phyloP scores from a whole-genome alignment of 2,329 filamentous ascomycete species.

The Cyphellophora europaea region DNA sequence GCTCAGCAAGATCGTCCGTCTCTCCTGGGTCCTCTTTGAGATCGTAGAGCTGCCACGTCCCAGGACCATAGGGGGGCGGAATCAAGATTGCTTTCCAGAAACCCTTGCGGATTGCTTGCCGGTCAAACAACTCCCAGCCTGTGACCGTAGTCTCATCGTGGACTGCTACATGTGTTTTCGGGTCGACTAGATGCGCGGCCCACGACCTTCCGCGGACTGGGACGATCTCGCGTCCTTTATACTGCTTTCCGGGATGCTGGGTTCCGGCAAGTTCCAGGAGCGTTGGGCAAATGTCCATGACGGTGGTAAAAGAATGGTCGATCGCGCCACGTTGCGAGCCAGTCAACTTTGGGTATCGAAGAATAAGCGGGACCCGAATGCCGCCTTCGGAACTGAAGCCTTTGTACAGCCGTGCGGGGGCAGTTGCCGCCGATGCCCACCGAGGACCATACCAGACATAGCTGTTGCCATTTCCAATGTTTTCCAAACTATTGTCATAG shows the following conservation, averaged over 20 bases:
- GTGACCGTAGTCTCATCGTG: constrained; percentile 20
- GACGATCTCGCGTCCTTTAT: constrained; percentile 23
- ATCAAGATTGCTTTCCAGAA: constrained; percentile 86
- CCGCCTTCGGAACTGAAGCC: constrained; percentile 20
- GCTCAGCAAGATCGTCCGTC: constrained; percentile 56
- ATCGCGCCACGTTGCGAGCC: constrained; percentile 21
- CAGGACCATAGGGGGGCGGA: constrained; percentile 49
- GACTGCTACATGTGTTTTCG: constrained; percentile 5
- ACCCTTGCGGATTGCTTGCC: constrained; percentile 60
- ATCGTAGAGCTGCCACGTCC: constrained; percentile 63
- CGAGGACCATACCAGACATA: constrained; percentile 29
- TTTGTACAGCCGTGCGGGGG: constrained; percentile 21
- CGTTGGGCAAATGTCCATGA: constrained; percentile 29
- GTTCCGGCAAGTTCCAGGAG: constrained; percentile 26
- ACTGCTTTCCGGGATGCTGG: constrained; percentile 21
- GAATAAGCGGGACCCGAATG: constrained; percentile 20
- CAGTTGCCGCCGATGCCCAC: constrained; percentile 24
- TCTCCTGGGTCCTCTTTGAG: constrained; percentile 66
- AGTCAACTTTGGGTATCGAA: constrained; percentile 9
- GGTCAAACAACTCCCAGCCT: constrained; percentile 28
- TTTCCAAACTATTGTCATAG: constrained; percentile 28
- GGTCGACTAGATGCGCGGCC: constrained; percentile 23
- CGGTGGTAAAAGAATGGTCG: constrained; percentile 21
- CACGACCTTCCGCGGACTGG: constrained; percentile 24
- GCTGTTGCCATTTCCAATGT: constrained; percentile 25